Conservation (phyloP, 2,329 filamentous ascomycete species). For the Aspergillus unguis region DNA sequence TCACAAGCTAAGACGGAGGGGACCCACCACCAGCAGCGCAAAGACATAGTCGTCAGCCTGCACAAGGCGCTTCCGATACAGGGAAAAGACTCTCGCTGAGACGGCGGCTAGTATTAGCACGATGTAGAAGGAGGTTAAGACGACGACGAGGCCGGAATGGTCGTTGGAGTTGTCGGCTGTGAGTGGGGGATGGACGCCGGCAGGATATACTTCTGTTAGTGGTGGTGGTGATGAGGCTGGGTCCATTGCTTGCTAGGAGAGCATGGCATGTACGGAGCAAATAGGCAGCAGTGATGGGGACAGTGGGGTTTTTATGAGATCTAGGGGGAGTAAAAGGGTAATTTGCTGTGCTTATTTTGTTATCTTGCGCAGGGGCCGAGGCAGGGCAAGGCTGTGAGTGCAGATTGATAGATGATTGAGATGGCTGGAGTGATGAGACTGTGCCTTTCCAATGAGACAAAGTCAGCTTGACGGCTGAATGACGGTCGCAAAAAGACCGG, state of each 20-base stretch:
- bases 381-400: too few species aligned
- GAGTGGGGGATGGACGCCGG: constrained; percentile 32
- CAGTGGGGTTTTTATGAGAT: too few species aligned
- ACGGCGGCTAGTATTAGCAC: constrained; percentile 40
- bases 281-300: neutral
- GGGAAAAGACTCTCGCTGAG: constrained; percentile 40
- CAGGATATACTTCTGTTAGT: constrained; percentile 12
- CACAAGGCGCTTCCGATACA: constrained; percentile 28
- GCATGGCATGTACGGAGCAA: neutral
- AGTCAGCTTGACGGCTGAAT: too few species aligned
- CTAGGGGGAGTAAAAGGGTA: too few species aligned
- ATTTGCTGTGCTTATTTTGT: too few species aligned
- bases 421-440: too few species aligned
- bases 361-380: too few species aligned
- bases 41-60: constrained; percentile 38
- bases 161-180: constrained; percentile 36
- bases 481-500: too few species aligned
- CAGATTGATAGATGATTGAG: too few species aligned
- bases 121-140: constrained; percentile 39
- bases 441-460: too few species aligned
- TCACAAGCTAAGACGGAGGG: neutral
- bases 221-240: neutral
- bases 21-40: constrained; percentile 29
- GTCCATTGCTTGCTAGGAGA: neutral
- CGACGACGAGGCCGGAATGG: constrained; percentile 41